These are phyloP conservation scores for Alternaria incomplexa DNA, from an alignment of 2,329 filamentous ascomycete genomes.

Conservation along the genomic window DNA sequence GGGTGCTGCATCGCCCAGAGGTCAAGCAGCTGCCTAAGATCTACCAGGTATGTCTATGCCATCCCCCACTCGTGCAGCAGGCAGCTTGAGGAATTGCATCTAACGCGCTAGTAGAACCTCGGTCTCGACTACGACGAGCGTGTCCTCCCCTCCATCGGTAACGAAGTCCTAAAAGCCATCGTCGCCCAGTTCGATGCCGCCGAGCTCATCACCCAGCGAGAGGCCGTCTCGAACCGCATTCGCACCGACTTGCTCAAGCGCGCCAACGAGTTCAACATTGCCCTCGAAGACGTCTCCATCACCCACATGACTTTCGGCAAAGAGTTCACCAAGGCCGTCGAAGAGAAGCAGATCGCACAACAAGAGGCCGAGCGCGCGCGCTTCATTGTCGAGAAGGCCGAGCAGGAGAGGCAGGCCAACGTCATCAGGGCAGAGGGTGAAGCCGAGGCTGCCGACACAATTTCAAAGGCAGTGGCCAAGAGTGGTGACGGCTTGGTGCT, in stretches of 20 bases:
- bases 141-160: conserved; percentile 61
- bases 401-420: conserved; percentile 98
- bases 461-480: conserved; percentile 92
- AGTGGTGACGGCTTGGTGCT: conserved; percentile 90
- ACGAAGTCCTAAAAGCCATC: conserved; percentile 62
- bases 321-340: conserved; percentile 97
- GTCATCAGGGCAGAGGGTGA: conserved; percentile 98
- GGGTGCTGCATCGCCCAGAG: conserved; percentile 92
- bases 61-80: no score
- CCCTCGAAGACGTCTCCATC: conserved; percentile 97
- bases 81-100: neutral
- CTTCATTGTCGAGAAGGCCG: conserved; percentile 98
- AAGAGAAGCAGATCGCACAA: conserved; percentile 99
- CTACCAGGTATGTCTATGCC: conserved; percentile 79
- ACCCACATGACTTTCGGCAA: conserved; percentile 99
- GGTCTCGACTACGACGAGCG: conserved; percentile 93
- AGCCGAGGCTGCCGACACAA: conserved; percentile 94
- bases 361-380: conserved; percentile 96
- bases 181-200: conserved; percentile 62
- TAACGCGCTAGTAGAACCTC: conserved; percentile 70
- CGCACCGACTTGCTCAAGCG: conserved; percentile 89
- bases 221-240: conserved; percentile 95
- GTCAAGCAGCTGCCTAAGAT: conserved; percentile 94
- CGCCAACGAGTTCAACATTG: conserved; percentile 97
- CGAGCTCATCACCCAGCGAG: conserved; percentile 91